A percentile compares a stretch with the other conserved stretches of the same genome.
phyloP scores from a whole-genome alignment of 192 early-diverging fungal genomes.

The Coemansia interrupta region DNA sequence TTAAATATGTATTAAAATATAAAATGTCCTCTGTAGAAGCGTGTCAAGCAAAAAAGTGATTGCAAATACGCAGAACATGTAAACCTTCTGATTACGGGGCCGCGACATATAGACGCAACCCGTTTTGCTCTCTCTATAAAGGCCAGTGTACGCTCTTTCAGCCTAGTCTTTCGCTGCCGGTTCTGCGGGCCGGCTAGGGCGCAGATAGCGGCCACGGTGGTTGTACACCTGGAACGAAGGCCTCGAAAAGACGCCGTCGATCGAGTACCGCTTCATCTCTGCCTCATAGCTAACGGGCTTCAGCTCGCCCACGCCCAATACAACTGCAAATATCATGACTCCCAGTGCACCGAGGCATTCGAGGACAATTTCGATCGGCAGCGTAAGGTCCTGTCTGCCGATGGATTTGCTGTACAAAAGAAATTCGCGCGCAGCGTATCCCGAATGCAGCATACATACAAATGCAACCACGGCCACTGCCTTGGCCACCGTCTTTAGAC shows the following conservation, averaged over 20 bases:
- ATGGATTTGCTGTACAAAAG: constrained; percentile 48
- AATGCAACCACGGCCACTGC: constrained; percentile 39
- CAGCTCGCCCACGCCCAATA: constrained; percentile 37
- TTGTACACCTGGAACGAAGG: constrained; percentile 51
- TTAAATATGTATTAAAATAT: background rate
- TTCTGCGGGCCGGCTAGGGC: constrained; percentile 12
- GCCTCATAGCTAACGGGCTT: constrained; percentile 51
- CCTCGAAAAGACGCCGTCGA: constrained; percentile 47
- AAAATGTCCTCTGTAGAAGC: background rate
- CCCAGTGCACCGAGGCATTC: constrained; percentile 42
- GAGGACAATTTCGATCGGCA: constrained; percentile 45
- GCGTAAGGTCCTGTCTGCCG: constrained; percentile 32
- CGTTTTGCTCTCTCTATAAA: background rate
- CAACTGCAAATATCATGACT: constrained; percentile 45
- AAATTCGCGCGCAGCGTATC: constrained; percentile 48
- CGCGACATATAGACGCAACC: background rate
- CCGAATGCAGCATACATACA: constrained; percentile 46
- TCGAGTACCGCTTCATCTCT: constrained; percentile 54
- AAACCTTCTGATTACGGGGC: background rate
- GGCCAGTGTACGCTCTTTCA: background rate
- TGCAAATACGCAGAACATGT: background rate
- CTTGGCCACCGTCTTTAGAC: constrained; percentile 23
- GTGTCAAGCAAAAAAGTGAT: background rate
- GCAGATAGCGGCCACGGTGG: constrained; percentile 48
- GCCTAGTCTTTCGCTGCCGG: background rate